These are phyloP conservation scores for Aspergillus flavus DNA, from an alignment of 2,329 filamentous ascomycete genomes.

Conservation along the genomic window DNA sequence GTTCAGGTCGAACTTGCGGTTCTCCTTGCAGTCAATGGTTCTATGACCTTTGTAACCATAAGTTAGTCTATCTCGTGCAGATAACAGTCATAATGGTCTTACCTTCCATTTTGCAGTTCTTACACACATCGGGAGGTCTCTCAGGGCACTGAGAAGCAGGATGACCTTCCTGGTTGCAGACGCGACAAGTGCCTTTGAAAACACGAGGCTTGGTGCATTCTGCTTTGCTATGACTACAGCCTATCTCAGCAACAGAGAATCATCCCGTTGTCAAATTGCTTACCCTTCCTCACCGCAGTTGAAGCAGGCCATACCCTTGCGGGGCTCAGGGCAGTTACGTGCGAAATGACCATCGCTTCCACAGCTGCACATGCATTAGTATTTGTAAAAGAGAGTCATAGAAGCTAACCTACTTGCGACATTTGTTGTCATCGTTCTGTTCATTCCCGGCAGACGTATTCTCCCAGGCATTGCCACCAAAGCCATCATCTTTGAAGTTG, in stretches of 20 bases:
- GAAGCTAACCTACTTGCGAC: slow-evolving; percentile 39
- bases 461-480: slow-evolving; percentile 10
- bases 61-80: slow-evolving; percentile 3
- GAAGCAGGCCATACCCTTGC: slow-evolving; percentile 46
- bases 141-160: slow-evolving; percentile 49
- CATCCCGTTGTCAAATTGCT: neutral
- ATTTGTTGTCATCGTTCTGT: slow-evolving; percentile 27
- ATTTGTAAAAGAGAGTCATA: neutral
- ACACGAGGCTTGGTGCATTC: slow-evolving; percentile 51
- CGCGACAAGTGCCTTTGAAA: slow-evolving; percentile 50
- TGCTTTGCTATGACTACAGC: slow-evolving; percentile 43
- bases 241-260: slow-evolving; percentile 4
- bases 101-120: slow-evolving; percentile 52
- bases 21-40: slow-evolving; percentile 48
- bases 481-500: slow-evolving; percentile 7
- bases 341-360: slow-evolving; percentile 41
- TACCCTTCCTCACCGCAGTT: slow-evolving; percentile 47
- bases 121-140: slow-evolving; percentile 46
- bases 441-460: slow-evolving; percentile 9
- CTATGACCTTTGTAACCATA: slow-evolving; percentile 43
- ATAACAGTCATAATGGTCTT: slow-evolving; percentile 4
- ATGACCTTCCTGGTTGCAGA: slow-evolving; percentile 52
- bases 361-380: slow-evolving; percentile 32
- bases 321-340: slow-evolving; percentile 48
- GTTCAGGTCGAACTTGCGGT: slow-evolving; percentile 47